Evolutionary conservation across 257 asterid genomes (phyloP).

Genomic region (Scutellaria minor): DNA sequence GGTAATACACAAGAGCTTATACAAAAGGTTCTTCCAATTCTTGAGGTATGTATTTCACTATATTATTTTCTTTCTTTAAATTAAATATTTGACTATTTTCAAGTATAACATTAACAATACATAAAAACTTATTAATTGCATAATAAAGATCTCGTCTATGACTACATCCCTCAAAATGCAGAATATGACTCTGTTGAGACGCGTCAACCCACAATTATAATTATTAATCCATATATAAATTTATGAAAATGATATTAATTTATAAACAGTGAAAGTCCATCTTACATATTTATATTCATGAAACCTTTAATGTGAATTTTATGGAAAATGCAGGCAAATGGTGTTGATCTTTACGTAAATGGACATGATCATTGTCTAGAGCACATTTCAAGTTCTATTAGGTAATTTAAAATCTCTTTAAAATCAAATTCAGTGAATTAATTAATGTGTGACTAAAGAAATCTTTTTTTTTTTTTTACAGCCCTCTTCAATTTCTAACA

Average conservation of each 20-base stretch:
- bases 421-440: too few species aligned
- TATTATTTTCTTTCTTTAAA: too few species aligned
- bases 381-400: slow-evolving; percentile 46
- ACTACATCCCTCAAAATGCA: not conserved
- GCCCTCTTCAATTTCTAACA: slow-evolving; percentile 47
- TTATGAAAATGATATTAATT: too few species aligned
- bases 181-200: too few species aligned
- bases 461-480: not conserved
- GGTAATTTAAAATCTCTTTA: slow-evolving; percentile 20
- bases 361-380: slow-evolving; percentile 62
- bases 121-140: not conserved
- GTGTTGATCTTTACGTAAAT: slow-evolving; percentile 52
- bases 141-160: not conserved
- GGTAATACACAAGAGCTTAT: slow-evolving; percentile 60
- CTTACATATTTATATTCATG: too few species aligned
- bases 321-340: slow-evolving; percentile 40
- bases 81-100: too few species aligned
- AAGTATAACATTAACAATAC: not conserved
- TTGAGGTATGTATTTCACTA: slow-evolving; percentile 48
- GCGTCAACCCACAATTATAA: too few species aligned
- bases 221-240: too few species aligned
- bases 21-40: slow-evolving; percentile 60
- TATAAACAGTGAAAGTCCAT: too few species aligned
- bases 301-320: too few species aligned
- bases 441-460: too few species aligned